Percentiles rank a stretch among this genome's conserved stretches.
phyloP scores from a whole-genome alignment of 768 basidiomycete species.

The Clitopilus hobsonii region DNA sequence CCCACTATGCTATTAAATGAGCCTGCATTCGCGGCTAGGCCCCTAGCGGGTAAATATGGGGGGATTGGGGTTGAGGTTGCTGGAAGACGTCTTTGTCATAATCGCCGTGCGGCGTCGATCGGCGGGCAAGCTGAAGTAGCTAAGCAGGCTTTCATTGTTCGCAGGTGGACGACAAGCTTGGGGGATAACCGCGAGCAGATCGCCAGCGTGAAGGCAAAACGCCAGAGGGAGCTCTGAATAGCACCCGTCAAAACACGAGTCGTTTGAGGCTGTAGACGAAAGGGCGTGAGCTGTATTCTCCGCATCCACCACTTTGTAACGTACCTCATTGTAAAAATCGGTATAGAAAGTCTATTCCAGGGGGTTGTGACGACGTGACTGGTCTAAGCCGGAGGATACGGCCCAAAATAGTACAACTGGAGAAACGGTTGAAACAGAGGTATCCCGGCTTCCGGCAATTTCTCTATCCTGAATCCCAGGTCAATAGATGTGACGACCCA shows the following conservation, averaged over 20 bases:
- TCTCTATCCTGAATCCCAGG: not conserved
- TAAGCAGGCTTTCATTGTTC: too few species aligned
- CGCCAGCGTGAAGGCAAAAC: slow-evolving; percentile 7
- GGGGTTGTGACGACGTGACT: not conserved
- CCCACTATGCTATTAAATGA: not conserved
- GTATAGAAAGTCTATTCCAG: not conserved
- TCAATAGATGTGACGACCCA: not conserved
- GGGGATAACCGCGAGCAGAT: slow-evolving; percentile 7
- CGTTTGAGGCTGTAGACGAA: not conserved
- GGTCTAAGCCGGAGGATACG: not conserved
- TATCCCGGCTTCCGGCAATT: too few species aligned
- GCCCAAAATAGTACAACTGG: not conserved
- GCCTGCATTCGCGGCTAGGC: not conserved
- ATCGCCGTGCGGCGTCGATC: too few species aligned
- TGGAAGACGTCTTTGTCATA: not conserved
- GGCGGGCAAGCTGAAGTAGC: too few species aligned
- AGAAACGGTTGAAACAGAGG: not conserved
- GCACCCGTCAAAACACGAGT: not conserved
- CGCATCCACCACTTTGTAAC: too few species aligned
- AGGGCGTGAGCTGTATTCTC: too few species aligned
- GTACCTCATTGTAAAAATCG: not conserved
- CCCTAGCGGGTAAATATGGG: not conserved
- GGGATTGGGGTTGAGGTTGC: not conserved
- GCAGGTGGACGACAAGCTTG: slow-evolving; percentile 14
- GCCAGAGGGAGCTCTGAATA: slow-evolving; percentile 8